phyloP scores from a whole-genome alignment of 805 yeast species.

The Pichia nanzhaoensis region DNA sequence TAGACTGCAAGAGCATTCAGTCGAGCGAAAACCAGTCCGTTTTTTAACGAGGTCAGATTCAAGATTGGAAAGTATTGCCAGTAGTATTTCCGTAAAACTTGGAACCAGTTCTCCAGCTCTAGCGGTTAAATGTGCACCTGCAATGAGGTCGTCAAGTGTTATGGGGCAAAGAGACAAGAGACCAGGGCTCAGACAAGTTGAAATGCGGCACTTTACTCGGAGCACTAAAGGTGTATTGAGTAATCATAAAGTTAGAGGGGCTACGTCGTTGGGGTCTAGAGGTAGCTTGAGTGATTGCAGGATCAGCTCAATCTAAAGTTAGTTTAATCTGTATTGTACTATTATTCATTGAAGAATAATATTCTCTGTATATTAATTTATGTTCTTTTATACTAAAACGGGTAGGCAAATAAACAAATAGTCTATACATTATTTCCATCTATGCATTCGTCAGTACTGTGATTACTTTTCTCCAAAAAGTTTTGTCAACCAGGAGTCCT shows the following conservation, averaged over 20 bases:
- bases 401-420: not conserved
- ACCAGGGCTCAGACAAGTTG: not conserved
- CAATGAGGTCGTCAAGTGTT: constrained; percentile 5
- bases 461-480: constrained; percentile 38
- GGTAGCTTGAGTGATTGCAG: not conserved
- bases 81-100: constrained; percentile 8
- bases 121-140: not conserved
- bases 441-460: too few relatives aligned
- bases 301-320: constrained; percentile 16
- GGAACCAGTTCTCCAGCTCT: constrained; percentile 13
- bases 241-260: constrained; percentile 4
- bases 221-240: not conserved
- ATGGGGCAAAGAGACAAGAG: constrained; percentile 6
- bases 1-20: constrained; percentile 1
- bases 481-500: constrained; percentile 33
- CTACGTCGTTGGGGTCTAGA: constrained; percentile 9
- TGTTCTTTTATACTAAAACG: not conserved
- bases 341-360: too few relatives aligned
- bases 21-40: not conserved
- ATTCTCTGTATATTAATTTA: too few relatives aligned
- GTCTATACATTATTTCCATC: too few relatives aligned
- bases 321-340: constrained; percentile 16
- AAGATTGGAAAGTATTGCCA: constrained; percentile 11
- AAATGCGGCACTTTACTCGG: not conserved
- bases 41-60: constrained; percentile 9